These are phyloP conservation scores for Ustilago trichophora DNA, from an alignment of 1,284 basidiomycete genomes.

Conservation along the genomic window DNA sequence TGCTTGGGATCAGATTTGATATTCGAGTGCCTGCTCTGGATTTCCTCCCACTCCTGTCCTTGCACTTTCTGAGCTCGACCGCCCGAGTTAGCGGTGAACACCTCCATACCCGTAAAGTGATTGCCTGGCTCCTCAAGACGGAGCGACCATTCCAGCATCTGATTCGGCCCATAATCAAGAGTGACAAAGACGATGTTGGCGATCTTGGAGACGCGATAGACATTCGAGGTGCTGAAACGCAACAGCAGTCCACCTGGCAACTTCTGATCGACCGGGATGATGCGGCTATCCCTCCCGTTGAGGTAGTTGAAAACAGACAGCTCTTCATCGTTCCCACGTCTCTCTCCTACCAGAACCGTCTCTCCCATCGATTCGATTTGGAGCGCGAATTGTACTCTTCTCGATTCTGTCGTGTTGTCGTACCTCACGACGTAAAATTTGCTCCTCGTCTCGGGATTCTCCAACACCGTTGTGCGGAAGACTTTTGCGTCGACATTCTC, in stretches of 20 bases:
- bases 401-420: constrained; percentile 52
- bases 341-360: constrained; percentile 8
- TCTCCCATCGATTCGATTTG: constrained; percentile 40
- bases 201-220: constrained; percentile 66
- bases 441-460: constrained; percentile 34
- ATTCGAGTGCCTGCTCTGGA: constrained; percentile 11
- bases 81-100: not conserved
- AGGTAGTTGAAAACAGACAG: constrained; percentile 13
- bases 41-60: not conserved
- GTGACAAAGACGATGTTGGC: constrained; percentile 17
- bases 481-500: not conserved
- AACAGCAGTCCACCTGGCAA: constrained; percentile 63
- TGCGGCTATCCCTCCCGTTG: constrained; percentile 36
- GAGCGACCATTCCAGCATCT: constrained; percentile 27
- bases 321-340: not conserved
- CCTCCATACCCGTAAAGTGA: constrained; percentile 7
- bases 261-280: constrained; percentile 37
- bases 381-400: constrained; percentile 15
- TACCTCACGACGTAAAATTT: constrained; percentile 78
- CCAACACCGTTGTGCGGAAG: constrained; percentile 32
- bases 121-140: not conserved
- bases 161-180: constrained; percentile 12
- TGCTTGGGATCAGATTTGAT: not conserved
- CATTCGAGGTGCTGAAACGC: constrained; percentile 71
- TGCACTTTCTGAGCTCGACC: not conserved